Percentiles rank a stretch among this genome's conserved stretches.
phyloP scores from a whole-genome alignment of 2,329 filamentous ascomycete genomes.

The Blumeria graminis region DNA sequence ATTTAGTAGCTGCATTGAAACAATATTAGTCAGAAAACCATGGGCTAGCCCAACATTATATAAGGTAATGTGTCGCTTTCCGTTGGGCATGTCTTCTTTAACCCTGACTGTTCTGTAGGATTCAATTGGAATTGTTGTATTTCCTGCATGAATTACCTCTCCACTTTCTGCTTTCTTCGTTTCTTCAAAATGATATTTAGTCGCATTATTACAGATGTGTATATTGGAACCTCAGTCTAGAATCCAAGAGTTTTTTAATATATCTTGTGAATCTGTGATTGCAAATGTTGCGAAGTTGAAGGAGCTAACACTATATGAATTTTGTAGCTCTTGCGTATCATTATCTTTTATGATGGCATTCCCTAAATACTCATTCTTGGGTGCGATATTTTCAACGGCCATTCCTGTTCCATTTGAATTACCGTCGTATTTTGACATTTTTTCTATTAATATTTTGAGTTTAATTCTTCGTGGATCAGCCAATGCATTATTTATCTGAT shows the following conservation, averaged over 20 bases:
- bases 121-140: not conserved
- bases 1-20: not conserved
- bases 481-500: not conserved
- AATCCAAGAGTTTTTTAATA: slow-evolving; percentile 1
- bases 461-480: not conserved
- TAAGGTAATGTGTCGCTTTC: not conserved
- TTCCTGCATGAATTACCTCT: not conserved
- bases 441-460: not conserved
- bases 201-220: not conserved
- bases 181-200: not conserved
- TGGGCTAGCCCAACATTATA: not conserved
- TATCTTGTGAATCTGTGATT: not conserved
- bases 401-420: not conserved
- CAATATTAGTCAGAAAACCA: not conserved
- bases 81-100: not conserved
- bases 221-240: not conserved
- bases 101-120: not conserved
- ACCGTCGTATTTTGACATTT: not conserved
- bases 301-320: not conserved
- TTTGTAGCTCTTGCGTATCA: not conserved
- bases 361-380: not conserved
- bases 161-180: not conserved
- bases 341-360: not conserved
- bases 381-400: not conserved
- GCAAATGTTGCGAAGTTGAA: not conserved